phyloP scores from a whole-genome alignment of 1,284 basidiomycete species.

The Peniophora sp. region DNA sequence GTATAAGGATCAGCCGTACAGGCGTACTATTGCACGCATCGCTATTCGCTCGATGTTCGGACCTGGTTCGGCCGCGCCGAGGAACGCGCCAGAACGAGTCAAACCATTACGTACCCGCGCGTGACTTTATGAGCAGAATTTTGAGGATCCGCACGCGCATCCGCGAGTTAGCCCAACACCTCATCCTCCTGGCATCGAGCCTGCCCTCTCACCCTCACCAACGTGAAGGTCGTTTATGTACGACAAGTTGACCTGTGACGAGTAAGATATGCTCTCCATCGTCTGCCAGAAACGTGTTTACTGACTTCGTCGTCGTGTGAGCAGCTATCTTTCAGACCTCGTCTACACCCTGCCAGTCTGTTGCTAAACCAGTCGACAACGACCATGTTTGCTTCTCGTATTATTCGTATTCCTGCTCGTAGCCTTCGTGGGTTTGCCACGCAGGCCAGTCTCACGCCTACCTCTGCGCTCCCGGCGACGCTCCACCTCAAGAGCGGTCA shows the following conservation, averaged over 20 bases:
- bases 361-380: slow-evolving; percentile 27
- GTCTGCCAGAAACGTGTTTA: slow-evolving; percentile 5
- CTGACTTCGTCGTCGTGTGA: slow-evolving; percentile 12
- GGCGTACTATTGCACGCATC: too few relatives aligned
- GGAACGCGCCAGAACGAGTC: too few relatives aligned
- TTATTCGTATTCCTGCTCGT: slow-evolving; percentile 41
- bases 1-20: too few relatives aligned
- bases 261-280: slow-evolving; percentile 38
- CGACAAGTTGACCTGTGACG: slow-evolving; percentile 79
- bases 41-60: too few relatives aligned
- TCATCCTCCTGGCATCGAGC: too few relatives aligned
- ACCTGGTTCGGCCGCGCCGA: too few relatives aligned
- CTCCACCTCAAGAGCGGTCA: slow-evolving; percentile 94
- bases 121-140: too few relatives aligned
- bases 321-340: slow-evolving; percentile 78
- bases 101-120: too few relatives aligned
- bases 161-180: too few relatives aligned
- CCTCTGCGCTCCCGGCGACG: slow-evolving; percentile 57
- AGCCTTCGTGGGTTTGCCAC: slow-evolving; percentile 55
- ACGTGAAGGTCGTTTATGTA: slow-evolving; percentile 41
- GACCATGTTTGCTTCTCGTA: slow-evolving; percentile 49
- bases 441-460: slow-evolving; percentile 30
- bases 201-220: too few relatives aligned
- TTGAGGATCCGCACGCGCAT: too few relatives aligned
- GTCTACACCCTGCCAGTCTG: slow-evolving; percentile 69